These are phyloP conservation scores for Myxozyma mucilagina DNA, from an alignment of 805 yeast species.

Conservation along the genomic window DNA sequence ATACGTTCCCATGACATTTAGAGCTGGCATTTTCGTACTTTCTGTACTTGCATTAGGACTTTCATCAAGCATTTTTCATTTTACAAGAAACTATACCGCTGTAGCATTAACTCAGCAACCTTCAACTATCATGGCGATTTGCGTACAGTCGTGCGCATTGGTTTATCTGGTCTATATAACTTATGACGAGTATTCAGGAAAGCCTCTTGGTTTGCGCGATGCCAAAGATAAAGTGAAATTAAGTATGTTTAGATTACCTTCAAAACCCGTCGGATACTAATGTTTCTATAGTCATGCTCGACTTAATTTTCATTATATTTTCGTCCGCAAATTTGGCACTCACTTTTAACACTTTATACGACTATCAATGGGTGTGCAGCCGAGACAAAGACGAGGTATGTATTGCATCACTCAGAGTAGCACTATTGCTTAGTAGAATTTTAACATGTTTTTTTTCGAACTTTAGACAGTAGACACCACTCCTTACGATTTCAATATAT, in stretches of 20 bases:
- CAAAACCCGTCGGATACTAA: background rate
- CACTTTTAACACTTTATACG: conserved; percentile 80
- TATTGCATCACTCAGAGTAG: background rate
- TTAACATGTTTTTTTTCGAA: background rate
- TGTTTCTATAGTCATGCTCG: conserved; percentile 57
- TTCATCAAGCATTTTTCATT: conserved; percentile 58
- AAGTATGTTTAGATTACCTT: conserved; percentile 30
- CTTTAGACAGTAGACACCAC: background rate
- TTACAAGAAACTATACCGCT: conserved; percentile 28
- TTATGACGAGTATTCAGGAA: conserved; percentile 86
- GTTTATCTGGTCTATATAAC: conserved; percentile 79
- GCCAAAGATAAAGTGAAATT: conserved; percentile 81
- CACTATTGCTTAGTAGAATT: background rate
- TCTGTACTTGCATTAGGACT: conserved; percentile 70
- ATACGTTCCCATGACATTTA: conserved; percentile 72
- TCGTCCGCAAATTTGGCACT: conserved; percentile 84
- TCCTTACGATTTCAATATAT: conserved; percentile 45
- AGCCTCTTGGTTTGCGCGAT: conserved; percentile 86
- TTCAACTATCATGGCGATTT: conserved; percentile 88
- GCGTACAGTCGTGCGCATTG: conserved; percentile 76
- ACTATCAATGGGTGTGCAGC: conserved; percentile 76
- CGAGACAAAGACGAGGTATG: conserved; percentile 4
- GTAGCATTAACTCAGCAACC: conserved; percentile 67
- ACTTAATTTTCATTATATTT: conserved; percentile 82
- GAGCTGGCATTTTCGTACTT: conserved; percentile 60